Evolutionary conservation across 148 eudicot genomes (phyloP), one percentile per base, ranked within the genome.

Genomic region (Vaccinium myrtillus): DNA sequence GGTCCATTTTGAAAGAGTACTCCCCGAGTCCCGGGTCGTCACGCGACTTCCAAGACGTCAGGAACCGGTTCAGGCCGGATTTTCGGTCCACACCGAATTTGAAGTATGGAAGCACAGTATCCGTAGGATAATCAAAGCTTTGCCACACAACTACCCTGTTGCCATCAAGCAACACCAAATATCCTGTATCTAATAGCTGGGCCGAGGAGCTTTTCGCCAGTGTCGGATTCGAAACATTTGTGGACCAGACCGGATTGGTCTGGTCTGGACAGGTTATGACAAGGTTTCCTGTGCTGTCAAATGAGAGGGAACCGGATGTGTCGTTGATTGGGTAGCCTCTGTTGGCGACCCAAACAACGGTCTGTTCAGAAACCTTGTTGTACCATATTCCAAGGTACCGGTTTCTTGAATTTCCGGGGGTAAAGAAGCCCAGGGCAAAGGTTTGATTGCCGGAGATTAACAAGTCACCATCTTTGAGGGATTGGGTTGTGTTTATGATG

Each of bases 321-420:
- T 54, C 89, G 39, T 56, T 76, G 84, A 90, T 61, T 0, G 93
- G 94, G 15, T 46, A 80, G 19, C 90, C 85, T 87, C 95, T 85
- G 79, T 93, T 91, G 48, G 93, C 93, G 8, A 93, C 93, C 95
- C 93, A 91, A 36, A 91, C 92, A 2, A 89, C 83, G 59, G 91
- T 87, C 58, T 85, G 87, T 16, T 25, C 78, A 0, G 92, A 30
- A 46, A 91, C 87, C n/a, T 89, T 87, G 51, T 85, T 82, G 86
- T 84, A 88, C 85, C 89, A 84, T 15, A 87, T 85, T 43, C 87
- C 87, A 9, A 87, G 1, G 69, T 87, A 87, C 9, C 61, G 56
- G 4, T 78, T 81, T 56, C 2, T 23, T 8, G 87, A 87, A 18
- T 69, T 56, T 6, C 78, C 75, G 18, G 87, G 89, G 75, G 83